phyloP scores from a whole-genome alignment of 306 rosid species.

The Ammopiptanthus mongolicus region DNA sequence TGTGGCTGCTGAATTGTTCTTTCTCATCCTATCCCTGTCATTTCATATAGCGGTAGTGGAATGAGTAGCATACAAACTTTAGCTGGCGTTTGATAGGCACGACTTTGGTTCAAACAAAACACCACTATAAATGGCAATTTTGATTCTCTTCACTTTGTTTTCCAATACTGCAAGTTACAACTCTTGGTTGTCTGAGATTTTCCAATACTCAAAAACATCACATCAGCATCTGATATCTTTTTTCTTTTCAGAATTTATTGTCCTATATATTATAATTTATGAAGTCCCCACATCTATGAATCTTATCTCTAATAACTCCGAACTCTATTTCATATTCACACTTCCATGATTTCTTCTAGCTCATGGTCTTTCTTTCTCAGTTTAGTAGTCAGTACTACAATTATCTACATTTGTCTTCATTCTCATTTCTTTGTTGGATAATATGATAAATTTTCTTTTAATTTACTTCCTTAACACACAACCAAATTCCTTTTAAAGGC shows the following conservation, averaged over 20 bases:
- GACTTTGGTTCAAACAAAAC: too few relatives aligned
- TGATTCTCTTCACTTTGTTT: too few relatives aligned
- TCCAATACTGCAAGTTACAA: too few relatives aligned
- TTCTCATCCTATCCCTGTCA: background rate
- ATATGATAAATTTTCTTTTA: background rate
- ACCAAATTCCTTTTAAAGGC: conserved; percentile 10
- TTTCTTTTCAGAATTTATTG: too few relatives aligned
- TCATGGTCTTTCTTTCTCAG: background rate
- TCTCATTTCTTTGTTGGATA: background rate
- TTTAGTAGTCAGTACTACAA: background rate
- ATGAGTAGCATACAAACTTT: too few relatives aligned
- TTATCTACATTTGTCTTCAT: background rate
- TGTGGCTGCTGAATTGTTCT: background rate
- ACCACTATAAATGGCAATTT: too few relatives aligned
- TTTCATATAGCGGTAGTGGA: too few relatives aligned
- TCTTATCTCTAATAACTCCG: background rate
- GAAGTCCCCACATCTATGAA: background rate
- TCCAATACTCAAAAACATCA: too few relatives aligned
- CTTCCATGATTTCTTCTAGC: background rate
- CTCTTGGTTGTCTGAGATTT: too few relatives aligned
- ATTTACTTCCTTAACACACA: background rate
- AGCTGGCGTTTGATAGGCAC: too few relatives aligned
- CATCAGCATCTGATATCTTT: too few relatives aligned
- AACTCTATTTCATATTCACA: conserved; percentile 5
- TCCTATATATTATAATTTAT: background rate